Evolutionary conservation across 2,329 filamentous ascomycete species (phyloP), one percentile per base, ranked within the genome.

Genomic region (Beauveria pseudobassiana): DNA sequence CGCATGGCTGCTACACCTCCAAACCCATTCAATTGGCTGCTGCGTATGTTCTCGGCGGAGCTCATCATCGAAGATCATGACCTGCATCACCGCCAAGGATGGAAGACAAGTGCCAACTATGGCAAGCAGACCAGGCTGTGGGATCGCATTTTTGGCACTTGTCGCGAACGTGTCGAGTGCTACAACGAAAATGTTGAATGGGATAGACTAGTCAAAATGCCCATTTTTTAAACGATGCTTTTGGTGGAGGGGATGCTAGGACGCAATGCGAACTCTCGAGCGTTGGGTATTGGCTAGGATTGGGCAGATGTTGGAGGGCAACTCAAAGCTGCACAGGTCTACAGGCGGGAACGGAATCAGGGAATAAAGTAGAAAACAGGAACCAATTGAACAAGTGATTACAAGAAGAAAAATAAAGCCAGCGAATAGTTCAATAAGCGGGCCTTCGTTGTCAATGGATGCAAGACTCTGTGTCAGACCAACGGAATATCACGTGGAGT

Each of bases 31-130:
- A 71, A 66, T 18, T 74, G 70, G 68, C 54, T 77, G 2, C 65
- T 78, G 20, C 66, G 67, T 43, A 38, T 68, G 3, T 65, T 75
- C 14, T 67, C 71, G 4, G 59, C 61, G 38, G 76, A 79, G 40
- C 65, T 78, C 4, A 67, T 76, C 2, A 73, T 78, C 42, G 77
- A 79, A 63, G 77, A 79, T 45, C 74, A 76, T 58, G 74, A 76
- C 59, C 64, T 76, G n/a, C 74, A 76, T 62, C 74, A 76, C 59
- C 71, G 74, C 4, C 69, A 70, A 63, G 74, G 74, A 2, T 76
- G 73, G 73, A 54, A 49, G 30, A 49, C 26, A 5, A 61, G 59
- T 42, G 40, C 43, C 50, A 61, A 54, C 30, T 54, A 61, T 28
- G 59, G 59, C 51, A 61, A 61, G 50, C 59, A 61, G 34, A 61